These are phyloP conservation scores for Periconia sp. DNA, from an alignment of 2,329 filamentous ascomycete genomes.

Conservation along the genomic window DNA sequence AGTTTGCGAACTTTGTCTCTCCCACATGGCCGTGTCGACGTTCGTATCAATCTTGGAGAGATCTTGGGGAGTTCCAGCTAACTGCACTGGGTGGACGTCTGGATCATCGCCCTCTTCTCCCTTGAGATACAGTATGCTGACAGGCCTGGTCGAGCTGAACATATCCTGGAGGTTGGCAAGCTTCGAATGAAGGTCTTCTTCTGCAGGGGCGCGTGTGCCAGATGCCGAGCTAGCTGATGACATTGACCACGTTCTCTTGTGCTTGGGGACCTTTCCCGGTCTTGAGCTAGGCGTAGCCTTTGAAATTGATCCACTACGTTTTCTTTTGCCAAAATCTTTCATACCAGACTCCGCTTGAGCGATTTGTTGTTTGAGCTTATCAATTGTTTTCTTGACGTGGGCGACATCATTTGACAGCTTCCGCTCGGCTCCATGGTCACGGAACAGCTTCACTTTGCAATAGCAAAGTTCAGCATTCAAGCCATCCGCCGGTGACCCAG, in stretches of 20 bases:
- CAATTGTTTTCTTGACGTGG: slow-evolving; percentile 95
- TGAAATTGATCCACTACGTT: slow-evolving; percentile 61
- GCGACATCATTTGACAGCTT: slow-evolving; percentile 94
- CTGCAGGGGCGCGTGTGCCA: slow-evolving; percentile 51
- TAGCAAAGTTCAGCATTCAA: slow-evolving; percentile 76
- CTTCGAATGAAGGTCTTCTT: slow-evolving; percentile 80
- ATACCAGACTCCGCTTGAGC: slow-evolving; percentile 71
- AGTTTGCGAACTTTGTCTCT: slow-evolving; percentile 59
- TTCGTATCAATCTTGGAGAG: slow-evolving; percentile 59
- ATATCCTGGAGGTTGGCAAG: slow-evolving; percentile 81
- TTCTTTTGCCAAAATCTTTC: slow-evolving; percentile 66
- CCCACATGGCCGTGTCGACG: slow-evolving; percentile 53
- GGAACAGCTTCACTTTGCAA: slow-evolving; percentile 96
- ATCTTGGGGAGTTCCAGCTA: slow-evolving; percentile 71
- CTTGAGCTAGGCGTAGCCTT: slow-evolving; percentile 58
- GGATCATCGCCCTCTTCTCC: slow-evolving; percentile 81
- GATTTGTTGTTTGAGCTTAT: slow-evolving; percentile 94
- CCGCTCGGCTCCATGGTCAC: slow-evolving; percentile 92
- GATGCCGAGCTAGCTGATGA: slow-evolving; percentile 67
- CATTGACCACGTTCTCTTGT: slow-evolving; percentile 95
- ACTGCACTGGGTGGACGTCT: slow-evolving; percentile 75
- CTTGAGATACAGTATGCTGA: slow-evolving; percentile 78
- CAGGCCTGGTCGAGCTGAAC: slow-evolving; percentile 82
- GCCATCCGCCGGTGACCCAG: slow-evolving; percentile 52
- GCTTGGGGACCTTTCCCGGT: slow-evolving; percentile 84